These are phyloP conservation scores for Gnaphalium uliginosum DNA, from an alignment of 129 eudicot genomes.

Conservation along the genomic window DNA sequence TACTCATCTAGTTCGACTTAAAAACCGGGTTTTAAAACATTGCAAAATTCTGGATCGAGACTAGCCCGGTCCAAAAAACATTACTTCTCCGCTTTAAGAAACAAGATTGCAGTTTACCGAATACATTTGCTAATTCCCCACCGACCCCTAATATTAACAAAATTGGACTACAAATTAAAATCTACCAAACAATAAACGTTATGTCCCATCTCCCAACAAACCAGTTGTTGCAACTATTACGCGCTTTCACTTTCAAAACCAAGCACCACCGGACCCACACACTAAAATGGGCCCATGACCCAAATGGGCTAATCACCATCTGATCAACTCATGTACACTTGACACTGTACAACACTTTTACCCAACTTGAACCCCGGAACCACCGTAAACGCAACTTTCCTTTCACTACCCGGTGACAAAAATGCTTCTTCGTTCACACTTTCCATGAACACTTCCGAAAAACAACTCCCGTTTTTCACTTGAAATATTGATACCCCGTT, in stretches of 20 bases:
- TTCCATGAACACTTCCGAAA: conserved; percentile 89
- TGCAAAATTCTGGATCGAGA: too few relatives aligned
- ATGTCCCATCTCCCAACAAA: conserved; percentile 5
- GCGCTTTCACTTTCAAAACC: conserved; percentile 25
- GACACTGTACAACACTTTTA: conserved; percentile 71
- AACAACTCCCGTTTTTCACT: conserved; percentile 53
- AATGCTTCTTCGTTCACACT: conserved; percentile 71
- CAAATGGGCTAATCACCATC: neutral
- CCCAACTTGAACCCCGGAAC: conserved; percentile 91
- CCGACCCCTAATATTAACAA: conserved; percentile 27
- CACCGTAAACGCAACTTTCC: conserved; percentile 76
- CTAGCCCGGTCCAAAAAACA: neutral
- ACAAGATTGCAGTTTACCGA: neutral
- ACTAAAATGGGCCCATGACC: conserved; percentile 8
- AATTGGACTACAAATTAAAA: conserved; percentile 20
- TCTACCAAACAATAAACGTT: neutral
- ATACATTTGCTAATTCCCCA: neutral
- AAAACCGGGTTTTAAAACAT: too few relatives aligned
- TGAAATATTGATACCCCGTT: conserved; percentile 62
- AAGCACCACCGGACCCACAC: conserved; percentile 26
- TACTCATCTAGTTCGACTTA: too few relatives aligned
- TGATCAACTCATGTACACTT: conserved; percentile 66
- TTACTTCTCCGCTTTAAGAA: neutral
- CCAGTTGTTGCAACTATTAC: conserved; percentile 15
- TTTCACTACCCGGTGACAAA: conserved; percentile 39